phyloP scores from a whole-genome alignment of 139 green algal genomes.

The Eudorina sp. region DNA sequence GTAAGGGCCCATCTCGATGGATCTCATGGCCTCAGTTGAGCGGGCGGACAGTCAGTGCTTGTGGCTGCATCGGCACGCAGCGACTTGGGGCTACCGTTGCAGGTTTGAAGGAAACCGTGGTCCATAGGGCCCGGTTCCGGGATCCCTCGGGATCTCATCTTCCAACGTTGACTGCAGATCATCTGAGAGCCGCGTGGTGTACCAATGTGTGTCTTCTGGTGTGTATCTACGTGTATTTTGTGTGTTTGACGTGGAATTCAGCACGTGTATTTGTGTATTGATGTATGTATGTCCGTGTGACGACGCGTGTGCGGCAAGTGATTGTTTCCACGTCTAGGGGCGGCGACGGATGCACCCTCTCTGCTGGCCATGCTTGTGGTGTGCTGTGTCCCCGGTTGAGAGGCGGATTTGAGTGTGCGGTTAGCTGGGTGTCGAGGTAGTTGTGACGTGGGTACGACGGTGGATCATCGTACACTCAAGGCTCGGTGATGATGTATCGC shows the following conservation, averaged over 20 bases:
- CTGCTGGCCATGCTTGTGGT: no score
- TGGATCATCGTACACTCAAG: neutral
- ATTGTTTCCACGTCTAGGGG: neutral
- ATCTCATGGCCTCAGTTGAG: no score
- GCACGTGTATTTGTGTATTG: neutral
- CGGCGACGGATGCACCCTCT: no score
- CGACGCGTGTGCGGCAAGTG: neutral
- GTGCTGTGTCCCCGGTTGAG: no score
- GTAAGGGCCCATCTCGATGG: no score
- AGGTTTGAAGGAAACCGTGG: no score
- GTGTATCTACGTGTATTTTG: neutral
- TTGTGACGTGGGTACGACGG: neutral
- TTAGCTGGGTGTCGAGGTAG: neutral
- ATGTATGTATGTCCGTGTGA: neutral
- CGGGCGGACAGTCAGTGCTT: no score
- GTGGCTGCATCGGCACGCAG: no score
- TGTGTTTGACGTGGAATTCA: neutral
- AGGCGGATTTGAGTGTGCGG: no score
- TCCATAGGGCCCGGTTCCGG: no score
- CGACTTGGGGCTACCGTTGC: no score
- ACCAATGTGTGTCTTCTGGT: neutral
- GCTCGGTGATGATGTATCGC: neutral
- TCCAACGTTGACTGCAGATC: neutral
- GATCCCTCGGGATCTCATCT: neutral
- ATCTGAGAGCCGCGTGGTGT: neutral